Percentiles rank a stretch among this genome's conserved stretches.
These are phyloP conservation scores for Schizophyllum amplum DNA, from an alignment of 1,284 basidiomycete species.

Conservation along the genomic window DNA sequence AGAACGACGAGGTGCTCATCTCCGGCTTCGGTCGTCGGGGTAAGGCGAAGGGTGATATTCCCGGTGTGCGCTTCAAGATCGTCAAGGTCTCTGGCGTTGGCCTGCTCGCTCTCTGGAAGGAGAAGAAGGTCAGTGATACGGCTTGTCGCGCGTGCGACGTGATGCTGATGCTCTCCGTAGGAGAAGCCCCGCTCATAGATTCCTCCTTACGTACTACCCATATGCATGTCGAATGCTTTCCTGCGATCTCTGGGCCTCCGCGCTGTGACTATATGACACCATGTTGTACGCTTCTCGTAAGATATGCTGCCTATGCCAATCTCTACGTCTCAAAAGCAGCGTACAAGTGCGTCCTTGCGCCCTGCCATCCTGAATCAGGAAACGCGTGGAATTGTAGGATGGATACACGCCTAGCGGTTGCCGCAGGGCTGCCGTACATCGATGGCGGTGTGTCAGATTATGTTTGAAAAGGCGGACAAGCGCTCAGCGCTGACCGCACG, in stretches of 20 bases:
- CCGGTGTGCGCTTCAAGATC: constrained; percentile 98
- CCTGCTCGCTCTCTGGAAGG: constrained; percentile 95
- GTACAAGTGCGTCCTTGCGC: neutral
- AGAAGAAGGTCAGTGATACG: constrained; percentile 78
- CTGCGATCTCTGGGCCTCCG: neutral
- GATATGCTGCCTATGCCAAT: constrained; percentile 4
- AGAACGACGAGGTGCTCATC: constrained; percentile 99
- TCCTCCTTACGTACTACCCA: constrained; percentile 1
- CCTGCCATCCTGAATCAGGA: too few relatives aligned
- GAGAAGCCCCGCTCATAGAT: constrained; percentile 87
- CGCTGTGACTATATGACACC: constrained; percentile 24
- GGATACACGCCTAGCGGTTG: too few relatives aligned
- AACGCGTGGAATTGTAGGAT: too few relatives aligned
- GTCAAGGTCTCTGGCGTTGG: constrained; percentile 99
- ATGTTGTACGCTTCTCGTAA: constrained; percentile 26
- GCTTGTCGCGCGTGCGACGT: neutral
- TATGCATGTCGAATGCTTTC: neutral
- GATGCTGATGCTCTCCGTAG: constrained; percentile 29
- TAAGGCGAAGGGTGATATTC: constrained; percentile 98
- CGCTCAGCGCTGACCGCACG: neutral
- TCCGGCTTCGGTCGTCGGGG: constrained; percentile 99
- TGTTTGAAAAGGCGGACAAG: neutral
- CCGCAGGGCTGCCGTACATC: too few relatives aligned
- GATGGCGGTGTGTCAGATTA: too few relatives aligned
- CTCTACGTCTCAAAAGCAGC: neutral